Base-by-base conservation (phyloP, 306 rosid species). In the Chamaecrista fasciculata region DNA sequence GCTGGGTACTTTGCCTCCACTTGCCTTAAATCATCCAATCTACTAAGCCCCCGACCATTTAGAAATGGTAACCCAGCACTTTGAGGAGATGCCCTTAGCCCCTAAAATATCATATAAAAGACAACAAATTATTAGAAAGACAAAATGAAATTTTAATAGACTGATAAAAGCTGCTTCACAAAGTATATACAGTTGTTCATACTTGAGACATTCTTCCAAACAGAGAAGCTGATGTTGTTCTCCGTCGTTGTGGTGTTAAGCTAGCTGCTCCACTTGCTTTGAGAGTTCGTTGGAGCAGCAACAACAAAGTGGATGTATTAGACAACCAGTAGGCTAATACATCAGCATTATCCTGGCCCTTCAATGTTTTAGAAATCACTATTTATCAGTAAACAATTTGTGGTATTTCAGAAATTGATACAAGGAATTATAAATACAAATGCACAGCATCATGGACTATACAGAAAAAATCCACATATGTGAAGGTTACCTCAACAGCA, bases 131-230 rank as follows among this genome's bases (percentile, higher is more conserved):
- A 67, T 33, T 53, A 75, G 63, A 60, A 24, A 67, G 39, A 42
- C 60, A 57, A 70, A 57, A 74, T 49, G 44, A 82, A 57, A 50
- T 50, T 19, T 40, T 59, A 64, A 62, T 16, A 64, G 43, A 65
- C 46, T 11, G 58, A 69, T 21, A 33, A 62, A 31, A 50, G 20
- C 39, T 29, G 26, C 68, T 14, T 29, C 28, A 74, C 67, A 28
- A 66, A 85, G 79, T 70, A 70, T 8, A 58, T 34, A 31, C 19
- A 58, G 62, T 62, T 48, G 82, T 67, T 78, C 79, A 49, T 88
- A 91, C 99, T 74, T 95, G 99, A 74, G 99, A 95, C 97, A 95
- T 91, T 86, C 97, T 95, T 81, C 99, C 99, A 75, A 95, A 95
- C 67, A 95, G 85, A 75, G 99, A 85, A 53, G 99, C 85, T 34